Conservation (phyloP, 306 rosid genomes). For the Nissolia schottii region DNA sequence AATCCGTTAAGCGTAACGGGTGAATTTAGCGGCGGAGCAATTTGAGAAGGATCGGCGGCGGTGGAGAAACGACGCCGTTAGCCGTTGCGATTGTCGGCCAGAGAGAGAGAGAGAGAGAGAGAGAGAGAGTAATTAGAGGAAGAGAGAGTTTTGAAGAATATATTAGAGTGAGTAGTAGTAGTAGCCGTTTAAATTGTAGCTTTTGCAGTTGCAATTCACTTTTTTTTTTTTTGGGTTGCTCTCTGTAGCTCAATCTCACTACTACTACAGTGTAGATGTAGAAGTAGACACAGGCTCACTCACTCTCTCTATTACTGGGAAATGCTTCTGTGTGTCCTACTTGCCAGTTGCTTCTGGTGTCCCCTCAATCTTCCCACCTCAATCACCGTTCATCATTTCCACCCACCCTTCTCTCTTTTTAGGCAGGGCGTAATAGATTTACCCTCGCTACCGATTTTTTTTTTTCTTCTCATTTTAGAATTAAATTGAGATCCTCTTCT, state of each 20-base stretch:
- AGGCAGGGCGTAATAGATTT: too few relatives aligned
- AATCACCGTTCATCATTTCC: neutral
- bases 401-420: neutral
- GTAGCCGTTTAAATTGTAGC: slow-evolving; percentile 45
- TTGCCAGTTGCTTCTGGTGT: neutral
- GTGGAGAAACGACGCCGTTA: slow-evolving; percentile 38
- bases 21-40: slow-evolving; percentile 13
- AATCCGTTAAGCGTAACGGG: slow-evolving; percentile 6
- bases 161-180: neutral
- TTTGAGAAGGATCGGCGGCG: slow-evolving; percentile 34
- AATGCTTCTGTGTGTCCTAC: neutral
- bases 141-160: too few relatives aligned
- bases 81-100: slow-evolving; percentile 56
- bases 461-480: too few relatives aligned
- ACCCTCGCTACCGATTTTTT: too few relatives aligned
- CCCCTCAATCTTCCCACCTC: neutral
- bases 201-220: neutral
- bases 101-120: neutral
- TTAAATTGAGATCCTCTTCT: too few relatives aligned
- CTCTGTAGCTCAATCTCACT: too few relatives aligned
- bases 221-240: too few relatives aligned
- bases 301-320: neutral
- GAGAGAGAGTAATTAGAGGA: too few relatives aligned
- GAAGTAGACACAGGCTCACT: neutral
- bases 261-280: too few relatives aligned